Evolutionary conservation across 305 asterid genomes (phyloP), one percentile per base, ranked within the genome.

Genomic region (Fraxinus ornus): DNA sequence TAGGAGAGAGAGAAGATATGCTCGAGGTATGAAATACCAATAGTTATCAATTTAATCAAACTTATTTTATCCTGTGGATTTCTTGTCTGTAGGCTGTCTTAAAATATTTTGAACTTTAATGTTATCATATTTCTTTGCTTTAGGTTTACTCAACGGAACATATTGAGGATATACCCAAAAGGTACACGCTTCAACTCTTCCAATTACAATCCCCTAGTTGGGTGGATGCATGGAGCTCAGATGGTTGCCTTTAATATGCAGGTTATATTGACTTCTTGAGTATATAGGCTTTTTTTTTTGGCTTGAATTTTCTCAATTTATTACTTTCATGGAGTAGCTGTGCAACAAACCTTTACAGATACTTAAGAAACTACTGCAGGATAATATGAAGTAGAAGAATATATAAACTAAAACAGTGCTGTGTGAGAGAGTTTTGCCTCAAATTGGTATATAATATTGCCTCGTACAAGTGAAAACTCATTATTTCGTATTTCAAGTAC

Each of bases 161-260:
- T 94, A 79, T 88, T 94, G 86, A 91, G 98, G 83, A 81, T 94
- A 80, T 93, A 92, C 87, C 98, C 98, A 33, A 93, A 93, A 83
- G 98, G 98, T 57, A 93, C 85, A 81, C 96, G 98, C 68, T 70
- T 94, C 41, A 89, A 90, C 88, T 93, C 98, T 26, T 94, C 98
- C 84, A 94, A 94, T 86, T 94, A 93, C 88, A 92, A 94, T 82
- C 98, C 98, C 57, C 88, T 93, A 21, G 88, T 93, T 79, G 98
- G 93, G 57, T 94, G 98, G 98, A 85, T 86, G 79, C 97, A 93
- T 80, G 98, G 98, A 88, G 97, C 97, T 78, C 98, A 94, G 84
- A 92, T 94, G 98, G 95, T 94, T 78, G 97, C 97, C 81, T 91
- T 93, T 89, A 94, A 94, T 82, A 93, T 94, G 98, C 97, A 94